Base-by-base conservation (phyloP, 108 stramenopile genomes). In the Fragilaria radians region DNA sequence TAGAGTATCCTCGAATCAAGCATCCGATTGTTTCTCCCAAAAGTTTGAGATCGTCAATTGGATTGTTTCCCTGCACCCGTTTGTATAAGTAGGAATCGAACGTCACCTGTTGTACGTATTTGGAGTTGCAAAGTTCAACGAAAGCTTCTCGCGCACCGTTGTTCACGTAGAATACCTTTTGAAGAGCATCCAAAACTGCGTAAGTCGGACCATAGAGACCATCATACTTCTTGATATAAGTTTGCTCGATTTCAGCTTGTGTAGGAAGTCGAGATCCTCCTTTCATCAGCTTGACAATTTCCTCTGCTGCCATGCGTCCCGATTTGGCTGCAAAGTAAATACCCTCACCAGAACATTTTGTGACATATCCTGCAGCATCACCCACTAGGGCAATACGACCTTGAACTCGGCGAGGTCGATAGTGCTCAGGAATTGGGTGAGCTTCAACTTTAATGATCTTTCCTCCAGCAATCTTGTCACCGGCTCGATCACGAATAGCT, bases 361-460 rank as follows among this genome's bases (percentile, higher is more conserved):
- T 96, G 26, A 98, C 97, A 64, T 98, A 96, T 58, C 95, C 95
- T 28, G 97, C 97, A 29, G 97, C 97, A 76, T 98, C 97, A 51
- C 97, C 97, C 29, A 98, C 95, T 26, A 98, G 82, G 29, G 86
- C 93, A 70, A 91, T 88, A 62, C 89, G 90, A 71, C 90, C 87
- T 64, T 89, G 83, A 51, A 97, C 94, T 63, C 96, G 90, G 51
- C 93, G 83, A 51, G 96, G 96, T 50, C 96, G 90, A 86, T 93
- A 91, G 86, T 97, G 93, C 80, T 97, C 96, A 26, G 96, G 96
- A 74, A 97, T 97, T 57, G 96, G 96, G 83, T 97, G 96, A 25
- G 96, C 96, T 72, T 97, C 96, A 45, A 97, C 95, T 91, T 96
- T 97, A 80, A 97, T 97, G 76, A 97, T 96, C 85, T 95, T 97